phyloP scores from a whole-genome alignment of 345 rosid species.

The Arabis alpina region DNA sequence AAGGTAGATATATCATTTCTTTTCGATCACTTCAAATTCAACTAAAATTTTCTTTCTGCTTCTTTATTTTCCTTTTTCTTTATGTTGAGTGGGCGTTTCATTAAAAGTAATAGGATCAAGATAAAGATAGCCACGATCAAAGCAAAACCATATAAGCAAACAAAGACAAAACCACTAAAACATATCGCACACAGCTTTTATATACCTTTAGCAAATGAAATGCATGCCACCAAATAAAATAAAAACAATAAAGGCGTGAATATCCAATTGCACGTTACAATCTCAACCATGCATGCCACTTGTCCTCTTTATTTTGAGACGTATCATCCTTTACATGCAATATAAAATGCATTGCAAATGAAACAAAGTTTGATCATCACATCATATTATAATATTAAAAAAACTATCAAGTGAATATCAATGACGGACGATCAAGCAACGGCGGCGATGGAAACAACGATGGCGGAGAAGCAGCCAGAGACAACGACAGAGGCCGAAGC shows the following conservation, averaged over 20 bases:
- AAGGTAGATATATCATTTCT: background rate
- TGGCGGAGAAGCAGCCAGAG: slow-evolving; percentile 41
- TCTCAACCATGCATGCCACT: slow-evolving; percentile 32
- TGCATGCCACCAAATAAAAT: too few species aligned
- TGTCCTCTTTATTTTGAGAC: background rate
- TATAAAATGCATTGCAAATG: slow-evolving; percentile 23
- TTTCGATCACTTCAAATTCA: slow-evolving; percentile 17
- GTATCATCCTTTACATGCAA: slow-evolving; percentile 34
- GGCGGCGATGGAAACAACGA: slow-evolving; percentile 3
- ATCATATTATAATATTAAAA: background rate
- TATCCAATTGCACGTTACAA: slow-evolving; percentile 34
- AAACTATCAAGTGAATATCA: background rate
- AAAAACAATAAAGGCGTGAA: slow-evolving; percentile 11
- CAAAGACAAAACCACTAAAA: slow-evolving; percentile 21
- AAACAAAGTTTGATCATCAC: slow-evolving; percentile 16
- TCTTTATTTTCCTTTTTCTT: background rate
- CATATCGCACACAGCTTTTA: slow-evolving; percentile 14
- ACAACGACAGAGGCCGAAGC: background rate
- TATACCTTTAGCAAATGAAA: background rate
- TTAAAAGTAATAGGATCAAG: slow-evolving; percentile 21
- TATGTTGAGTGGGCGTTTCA: slow-evolving; percentile 29
- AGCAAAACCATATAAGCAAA: slow-evolving; percentile 23
- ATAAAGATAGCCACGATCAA: slow-evolving; percentile 32
- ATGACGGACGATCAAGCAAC: slow-evolving; percentile 39
- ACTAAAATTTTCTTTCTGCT: slow-evolving; percentile 12